Base-by-base conservation (phyloP, 1,284 basidiomycete genomes). In the Ceratorhiza oryzae-sativae region DNA sequence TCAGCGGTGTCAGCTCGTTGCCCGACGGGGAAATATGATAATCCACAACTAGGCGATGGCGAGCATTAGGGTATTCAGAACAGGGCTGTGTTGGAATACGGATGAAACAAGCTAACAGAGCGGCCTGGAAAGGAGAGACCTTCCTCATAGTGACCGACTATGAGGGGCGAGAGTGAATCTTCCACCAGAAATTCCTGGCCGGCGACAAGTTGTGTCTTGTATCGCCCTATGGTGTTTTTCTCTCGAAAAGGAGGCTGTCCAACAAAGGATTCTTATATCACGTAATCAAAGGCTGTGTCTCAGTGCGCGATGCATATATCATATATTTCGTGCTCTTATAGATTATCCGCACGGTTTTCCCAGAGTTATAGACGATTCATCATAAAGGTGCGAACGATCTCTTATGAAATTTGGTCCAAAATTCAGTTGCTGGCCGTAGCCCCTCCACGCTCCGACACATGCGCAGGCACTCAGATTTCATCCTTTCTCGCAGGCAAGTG, bases 281-380 rank as follows among this genome's bases (percentile, higher is more conserved):
- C 49, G 45, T 70, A 70, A 70, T 48, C 23, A n/a, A 27, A 36
- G 42, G 67, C 67, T 13, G 55, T 70, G 67, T 25, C 48, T 18
- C 9, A 2, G 27, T 20, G 5, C 9, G 12, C 1, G 15, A n/a
- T 23, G 67, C 67, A 70, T 59, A 70, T 70, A 70, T 36, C 27
- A 32, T n/a, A n/a, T n/a, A n/a, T n/a, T n/a, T n/a, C n/a, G n/a
- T n/a, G n/a, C n/a, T n/a, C n/a, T n/a, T n/a, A n/a, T n/a, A n/a
- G n/a, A n/a, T 53, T 39, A 20, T 32, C 45, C 41, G 25, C 3
- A 15, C 18, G 30, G 12, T 56, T 41, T 42, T 30, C 53, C 53
- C 20, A 23, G 48, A 1, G 18, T 32, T n/a, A n/a, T n/a, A n/a
- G n/a, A n/a, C n/a, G n/a, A n/a, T n/a, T n/a, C n/a, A n/a, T n/a